Evolutionary conservation across 2,329 filamentous ascomycete species (phyloP).

Genomic region (Dothideomycetes sp.): DNA sequence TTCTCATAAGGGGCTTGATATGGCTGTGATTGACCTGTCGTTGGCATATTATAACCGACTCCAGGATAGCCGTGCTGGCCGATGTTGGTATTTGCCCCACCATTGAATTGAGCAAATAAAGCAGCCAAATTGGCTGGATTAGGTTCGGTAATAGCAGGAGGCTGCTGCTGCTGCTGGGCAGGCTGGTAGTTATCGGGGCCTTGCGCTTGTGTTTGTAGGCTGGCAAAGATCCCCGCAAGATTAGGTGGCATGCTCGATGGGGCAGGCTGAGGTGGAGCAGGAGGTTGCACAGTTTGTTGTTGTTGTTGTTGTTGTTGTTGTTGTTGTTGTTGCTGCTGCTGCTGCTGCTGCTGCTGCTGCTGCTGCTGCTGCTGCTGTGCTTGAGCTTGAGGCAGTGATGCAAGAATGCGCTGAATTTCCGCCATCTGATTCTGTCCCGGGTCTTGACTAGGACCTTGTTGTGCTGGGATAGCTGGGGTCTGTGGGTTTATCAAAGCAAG

Average conservation of each 20-base stretch:
- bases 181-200: neutral
- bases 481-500: constrained; percentile 17
- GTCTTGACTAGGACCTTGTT: constrained; percentile 9
- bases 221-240: constrained; percentile 12
- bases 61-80: constrained; percentile 9
- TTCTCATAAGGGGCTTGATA: constrained; percentile 22
- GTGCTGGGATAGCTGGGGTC: constrained; percentile 13
- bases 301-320: constrained; percentile 14
- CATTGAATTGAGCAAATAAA: constrained; percentile 14
- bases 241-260: constrained; percentile 1
- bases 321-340: constrained; percentile 15
- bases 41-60: constrained; percentile 7
- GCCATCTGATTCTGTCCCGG: constrained; percentile 6
- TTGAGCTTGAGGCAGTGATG: constrained; percentile 15
- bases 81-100: constrained; percentile 15
- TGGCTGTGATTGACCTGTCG: constrained; percentile 15
- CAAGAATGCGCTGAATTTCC: constrained; percentile 19
- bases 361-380: constrained; percentile 17
- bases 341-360: constrained; percentile 9
- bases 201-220: constrained; percentile 3
- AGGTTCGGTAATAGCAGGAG: neutral
- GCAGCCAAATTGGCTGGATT: constrained; percentile 13
- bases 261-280: constrained; percentile 4
- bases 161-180: constrained; percentile 16
- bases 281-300: constrained; percentile 8